Base-by-base conservation (phyloP, 2,329 filamentous ascomycete species). In the Teratosphaeria pseudoeucalypti region DNA sequence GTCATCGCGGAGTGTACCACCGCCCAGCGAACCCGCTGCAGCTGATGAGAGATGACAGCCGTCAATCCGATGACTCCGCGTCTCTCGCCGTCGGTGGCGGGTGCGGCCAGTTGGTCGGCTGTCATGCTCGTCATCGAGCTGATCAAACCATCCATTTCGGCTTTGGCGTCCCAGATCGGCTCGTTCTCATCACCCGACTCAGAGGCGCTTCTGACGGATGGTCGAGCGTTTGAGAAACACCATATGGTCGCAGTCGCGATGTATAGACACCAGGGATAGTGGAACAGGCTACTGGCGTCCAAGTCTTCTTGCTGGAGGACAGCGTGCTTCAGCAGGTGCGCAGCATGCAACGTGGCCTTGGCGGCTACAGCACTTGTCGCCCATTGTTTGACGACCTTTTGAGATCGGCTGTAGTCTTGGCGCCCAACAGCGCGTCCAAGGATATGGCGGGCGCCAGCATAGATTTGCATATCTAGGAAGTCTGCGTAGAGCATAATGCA, bases 401-500 rank as follows among this genome's bases (percentile, higher is more conserved):
- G 79, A 2, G 76, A 84, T 55, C 77, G 76, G 3, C 76, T 71
- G 55, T 81, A 81, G 62, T 84, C 82, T 16, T 70, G 66, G 3
- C 74, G 74, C 7, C 77, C 76, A 1, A 85, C 81, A 0, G 79
- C 76, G 0, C 82, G 75, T 0, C 83, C 83, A 0, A 85, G 75
- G 29, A 86, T 85, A 54, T 85, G 79, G 1, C 77, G 71, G 2
- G 83, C 80, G 0, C 83, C 83, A 0, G 83, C 83, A 53, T 81
- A 83, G 52, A 85, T 85, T 63, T 86, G 83, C 0, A 86, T 72
- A 64, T 86, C 82, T 0, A 85, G 72, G 49, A 86, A 80, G 16
- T 85, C 82, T 6, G 81, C 79, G 59, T 83, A 76, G 2, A 86
- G 73, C 0, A 82, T 74, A 6, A 84, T 75, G 53, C 83, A 79